A percentile compares a stretch with the other conserved stretches of the same genome.
These are phyloP conservation scores for Brettanomyces nanus DNA, from an alignment of 805 yeast species.

Conservation along the genomic window DNA sequence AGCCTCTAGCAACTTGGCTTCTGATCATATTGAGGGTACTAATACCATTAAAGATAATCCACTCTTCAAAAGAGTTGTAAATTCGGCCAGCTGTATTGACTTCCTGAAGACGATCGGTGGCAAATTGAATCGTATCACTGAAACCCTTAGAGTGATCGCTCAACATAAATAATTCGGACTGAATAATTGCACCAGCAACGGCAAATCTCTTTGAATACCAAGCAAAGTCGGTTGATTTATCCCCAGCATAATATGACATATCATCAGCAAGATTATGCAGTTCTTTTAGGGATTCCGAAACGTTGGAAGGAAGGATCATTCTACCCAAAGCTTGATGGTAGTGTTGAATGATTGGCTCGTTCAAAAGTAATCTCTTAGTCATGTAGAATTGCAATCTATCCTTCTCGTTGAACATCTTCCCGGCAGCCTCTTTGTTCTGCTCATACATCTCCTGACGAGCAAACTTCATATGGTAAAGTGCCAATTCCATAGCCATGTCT, in stretches of 20 bases:
- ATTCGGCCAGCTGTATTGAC: conserved; percentile 49
- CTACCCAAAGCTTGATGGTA: conserved; percentile 48
- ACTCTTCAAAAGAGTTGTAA: conserved; percentile 64
- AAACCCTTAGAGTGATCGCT: conserved; percentile 56
- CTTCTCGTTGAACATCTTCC: conserved; percentile 12
- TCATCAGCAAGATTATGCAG: conserved; percentile 77
- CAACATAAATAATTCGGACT: conserved; percentile 72
- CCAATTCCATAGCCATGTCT: conserved; percentile 33
- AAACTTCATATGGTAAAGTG: conserved; percentile 37
- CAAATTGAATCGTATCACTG: conserved; percentile 54
- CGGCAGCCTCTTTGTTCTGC: conserved; percentile 19
- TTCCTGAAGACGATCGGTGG: conserved; percentile 47
- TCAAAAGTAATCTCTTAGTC: conserved; percentile 41
- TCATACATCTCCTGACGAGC: conserved; percentile 32
- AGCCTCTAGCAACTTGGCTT: conserved; percentile 63
- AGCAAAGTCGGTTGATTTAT: conserved; percentile 67
- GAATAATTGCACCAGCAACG: conserved; percentile 60
- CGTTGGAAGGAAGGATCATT: conserved; percentile 57
- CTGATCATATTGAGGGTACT: conserved; percentile 58
- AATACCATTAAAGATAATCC: conserved; percentile 62
- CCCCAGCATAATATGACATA: conserved; percentile 72
- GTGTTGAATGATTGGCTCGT: conserved; percentile 36
- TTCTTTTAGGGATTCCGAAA: conserved; percentile 51
- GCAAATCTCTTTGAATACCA: conserved; percentile 89
- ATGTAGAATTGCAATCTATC: conserved; percentile 25